These are phyloP conservation scores for Extremus antarcticus DNA, from an alignment of 495 filamentous ascomycete genomes.

Conservation along the genomic window DNA sequence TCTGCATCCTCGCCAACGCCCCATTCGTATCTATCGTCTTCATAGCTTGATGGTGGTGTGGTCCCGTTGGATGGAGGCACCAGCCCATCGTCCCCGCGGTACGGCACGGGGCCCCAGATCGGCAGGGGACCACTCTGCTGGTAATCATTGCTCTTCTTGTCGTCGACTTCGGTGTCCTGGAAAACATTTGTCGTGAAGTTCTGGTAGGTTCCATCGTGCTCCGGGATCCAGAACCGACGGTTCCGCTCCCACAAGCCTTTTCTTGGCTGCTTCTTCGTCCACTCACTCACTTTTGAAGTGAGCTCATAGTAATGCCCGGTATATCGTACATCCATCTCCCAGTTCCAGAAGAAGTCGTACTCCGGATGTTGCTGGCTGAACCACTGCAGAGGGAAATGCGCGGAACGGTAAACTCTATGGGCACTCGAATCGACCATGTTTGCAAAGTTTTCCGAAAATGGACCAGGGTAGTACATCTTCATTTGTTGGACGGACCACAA, in stretches of 20 bases:
- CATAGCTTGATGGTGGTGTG: conserved; percentile 34
- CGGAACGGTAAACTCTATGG: conserved; percentile 32
- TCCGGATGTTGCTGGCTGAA: conserved; percentile 46
- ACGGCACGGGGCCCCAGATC: conserved; percentile 32
- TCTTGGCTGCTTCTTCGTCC: conserved; percentile 45
- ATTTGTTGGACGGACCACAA: conserved; percentile 44
- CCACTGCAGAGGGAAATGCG: conserved; percentile 42
- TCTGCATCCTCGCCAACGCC: conserved; percentile 52
- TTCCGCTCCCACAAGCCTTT: conserved; percentile 41
- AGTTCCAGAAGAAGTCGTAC: conserved; percentile 52
- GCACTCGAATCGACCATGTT: conserved; percentile 26
- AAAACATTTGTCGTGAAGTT: conserved; percentile 38
- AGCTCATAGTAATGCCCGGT: conserved; percentile 47
- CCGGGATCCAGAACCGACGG: conserved; percentile 38
- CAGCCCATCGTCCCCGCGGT: conserved; percentile 27
- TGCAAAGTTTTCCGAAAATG: conserved; percentile 30
- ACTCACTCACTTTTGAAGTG: conserved; percentile 36
- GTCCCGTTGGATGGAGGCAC: conserved; percentile 31
- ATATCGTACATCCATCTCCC: conserved; percentile 52
- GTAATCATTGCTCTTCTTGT: conserved; percentile 7
- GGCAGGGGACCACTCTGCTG: conserved; percentile 32
- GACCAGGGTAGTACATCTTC: conserved; percentile 36
- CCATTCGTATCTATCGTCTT: conserved; percentile 43
- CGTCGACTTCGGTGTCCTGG: conserved; percentile 24
- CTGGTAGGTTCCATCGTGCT: conserved; percentile 33